These are phyloP conservation scores for Suhomyces prunicola DNA, from an alignment of 805 yeast species.

Conservation along the genomic window DNA sequence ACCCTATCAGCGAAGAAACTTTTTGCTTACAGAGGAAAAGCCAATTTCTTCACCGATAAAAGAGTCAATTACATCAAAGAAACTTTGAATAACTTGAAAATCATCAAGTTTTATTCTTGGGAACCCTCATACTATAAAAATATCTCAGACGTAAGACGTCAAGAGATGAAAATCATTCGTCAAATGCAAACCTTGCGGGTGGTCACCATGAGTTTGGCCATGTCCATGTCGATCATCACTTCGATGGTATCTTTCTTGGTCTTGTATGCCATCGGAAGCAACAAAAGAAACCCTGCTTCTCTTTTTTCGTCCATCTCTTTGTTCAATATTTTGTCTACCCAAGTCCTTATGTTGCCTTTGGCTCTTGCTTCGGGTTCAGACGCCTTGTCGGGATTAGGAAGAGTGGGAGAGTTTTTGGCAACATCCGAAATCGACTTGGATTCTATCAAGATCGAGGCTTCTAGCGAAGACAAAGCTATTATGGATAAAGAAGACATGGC, in stretches of 20 bases:
- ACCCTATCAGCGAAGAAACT: constrained; percentile 48
- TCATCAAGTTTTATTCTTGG: constrained; percentile 90
- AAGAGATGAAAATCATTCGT: constrained; percentile 62
- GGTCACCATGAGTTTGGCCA: constrained; percentile 57
- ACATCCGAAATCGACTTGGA: constrained; percentile 40
- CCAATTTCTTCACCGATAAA: constrained; percentile 65
- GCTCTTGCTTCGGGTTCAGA: constrained; percentile 68
- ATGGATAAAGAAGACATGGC: constrained; percentile 39
- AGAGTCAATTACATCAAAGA: constrained; percentile 79
- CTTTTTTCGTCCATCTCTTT: constrained; percentile 69
- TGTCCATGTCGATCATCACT: constrained; percentile 65
- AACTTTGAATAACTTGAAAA: constrained; percentile 69
- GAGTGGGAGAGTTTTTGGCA: constrained; percentile 54
- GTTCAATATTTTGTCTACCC: constrained; percentile 59
- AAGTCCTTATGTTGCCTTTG: constrained; percentile 66
- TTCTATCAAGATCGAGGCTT: constrained; percentile 25
- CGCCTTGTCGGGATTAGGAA: constrained; percentile 56
- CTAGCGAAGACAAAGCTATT: constrained; percentile 14
- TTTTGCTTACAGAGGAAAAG: constrained; percentile 52
- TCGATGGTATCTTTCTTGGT: constrained; percentile 56
- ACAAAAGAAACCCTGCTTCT: constrained; percentile 52
- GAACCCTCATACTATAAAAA: constrained; percentile 69
- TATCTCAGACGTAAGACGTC: constrained; percentile 52
- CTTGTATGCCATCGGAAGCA: constrained; percentile 28
- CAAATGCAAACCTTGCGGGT: constrained; percentile 65